Percentiles rank a stretch among this genome's conserved stretches.
Conservation (phyloP, 2,329 filamentous ascomycete genomes). For the Nothophaeocryptopus gaeumannii region DNA sequence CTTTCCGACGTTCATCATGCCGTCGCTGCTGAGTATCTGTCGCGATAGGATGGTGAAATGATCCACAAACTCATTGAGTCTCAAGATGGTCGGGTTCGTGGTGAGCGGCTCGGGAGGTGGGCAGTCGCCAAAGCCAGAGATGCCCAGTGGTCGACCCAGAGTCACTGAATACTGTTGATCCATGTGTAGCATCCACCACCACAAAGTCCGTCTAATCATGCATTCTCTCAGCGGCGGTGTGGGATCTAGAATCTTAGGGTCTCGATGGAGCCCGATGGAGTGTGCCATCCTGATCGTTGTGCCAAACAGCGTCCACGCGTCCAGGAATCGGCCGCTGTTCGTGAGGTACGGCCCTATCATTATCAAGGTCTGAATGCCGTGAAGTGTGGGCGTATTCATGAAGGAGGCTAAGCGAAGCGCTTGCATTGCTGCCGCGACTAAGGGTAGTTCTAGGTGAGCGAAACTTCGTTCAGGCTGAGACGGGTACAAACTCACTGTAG, state of each 20-base stretch:
- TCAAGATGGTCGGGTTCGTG: constrained; percentile 43
- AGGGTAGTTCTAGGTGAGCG: constrained; percentile 10
- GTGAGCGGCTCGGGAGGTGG: constrained; percentile 46
- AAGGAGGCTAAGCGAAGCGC: constrained; percentile 49
- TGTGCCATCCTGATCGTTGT: constrained; percentile 50
- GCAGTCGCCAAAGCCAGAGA: constrained; percentile 50
- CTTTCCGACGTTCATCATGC: constrained; percentile 40
- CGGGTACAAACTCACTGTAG: constrained; percentile 40
- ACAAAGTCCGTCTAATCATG: constrained; percentile 44
- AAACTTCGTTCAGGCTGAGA: background rate
- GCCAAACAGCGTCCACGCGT: constrained; percentile 51
- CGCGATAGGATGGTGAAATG: constrained; percentile 49
- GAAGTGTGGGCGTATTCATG: constrained; percentile 48
- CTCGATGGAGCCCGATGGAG: constrained; percentile 50
- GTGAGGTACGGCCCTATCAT: constrained; percentile 51
- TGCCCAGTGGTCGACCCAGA: constrained; percentile 48
- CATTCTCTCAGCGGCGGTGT: constrained; percentile 42
- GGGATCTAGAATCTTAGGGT: constrained; percentile 47
- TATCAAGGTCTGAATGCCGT: constrained; percentile 46
- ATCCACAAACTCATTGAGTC: constrained; percentile 46
- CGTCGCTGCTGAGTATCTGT: constrained; percentile 46
- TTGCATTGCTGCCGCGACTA: constrained; percentile 52
- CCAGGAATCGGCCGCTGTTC: constrained; percentile 49
- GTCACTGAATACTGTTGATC: constrained; percentile 53
- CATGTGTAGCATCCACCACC: constrained; percentile 55